Evolutionary conservation across 1,139 yeast species (phyloP), one percentile per base, ranked within the genome.

Genomic region (Groenewaldozyma auringiensis): DNA sequence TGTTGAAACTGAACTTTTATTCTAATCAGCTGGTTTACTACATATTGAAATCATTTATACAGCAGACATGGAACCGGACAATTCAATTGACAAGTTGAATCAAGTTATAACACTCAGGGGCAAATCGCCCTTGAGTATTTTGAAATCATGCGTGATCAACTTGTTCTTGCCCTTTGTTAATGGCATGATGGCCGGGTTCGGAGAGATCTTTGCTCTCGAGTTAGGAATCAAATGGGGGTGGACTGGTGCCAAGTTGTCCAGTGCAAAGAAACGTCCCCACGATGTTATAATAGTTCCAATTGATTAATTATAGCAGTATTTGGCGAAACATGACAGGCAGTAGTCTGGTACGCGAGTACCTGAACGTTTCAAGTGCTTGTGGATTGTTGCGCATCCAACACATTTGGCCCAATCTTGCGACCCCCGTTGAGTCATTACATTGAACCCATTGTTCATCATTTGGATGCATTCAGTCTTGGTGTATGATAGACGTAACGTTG

Each of bases 101-200:
- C 38, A 20, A 9, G 20, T 35, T 8, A 35, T 35, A 14, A 16
- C 8, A 8, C 20, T 35, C n/a, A 14, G 38, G n/a, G 25, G 25
- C 25, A 4, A 21, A 20, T 9, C 38, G 9, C 38, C 38, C 9
- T 20, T 48, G 42, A 47, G 50, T 17, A 41, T 50, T 20, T 27
- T 47, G 16, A 35, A 47, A 6, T 35, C 50, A 11, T 46, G 55
- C 18, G 78, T 88, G 2, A 80, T 92, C 53, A 89, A 92, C 57
- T 66, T 89, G 55, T 64, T 88, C 3, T 68, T 92, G 43, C 98
- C 98, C 2, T 88, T 92, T 59, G 71, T 92, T 52, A 92, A 92
- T 61, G 98, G 98, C 9, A 71, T 92, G 69, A 89, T 89, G 95
- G 75, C 92, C 50, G 98, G 98, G 0, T 87, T 89, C 64, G 98